A percentile compares a stretch with the other conserved stretches of the same genome.
Evolutionary conservation across 345 rosid species (phyloP).

Genomic region (Firmiana major): DNA sequence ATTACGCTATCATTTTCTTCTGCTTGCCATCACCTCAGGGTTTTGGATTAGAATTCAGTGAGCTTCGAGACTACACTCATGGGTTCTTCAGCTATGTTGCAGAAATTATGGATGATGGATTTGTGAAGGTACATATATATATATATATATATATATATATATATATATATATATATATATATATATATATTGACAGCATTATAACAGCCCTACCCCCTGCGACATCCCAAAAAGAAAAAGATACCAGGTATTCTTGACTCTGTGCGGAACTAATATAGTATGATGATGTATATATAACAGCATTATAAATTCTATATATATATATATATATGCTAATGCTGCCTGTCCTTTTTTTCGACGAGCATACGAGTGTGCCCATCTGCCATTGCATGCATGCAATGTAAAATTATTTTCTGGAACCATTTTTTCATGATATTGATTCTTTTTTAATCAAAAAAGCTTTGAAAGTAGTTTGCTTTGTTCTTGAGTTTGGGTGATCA

Average conservation of each 20-base stretch:
- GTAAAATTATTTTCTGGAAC: background rate
- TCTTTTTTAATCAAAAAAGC: background rate
- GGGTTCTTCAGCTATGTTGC: conserved; percentile 98
- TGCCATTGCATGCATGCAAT: background rate
- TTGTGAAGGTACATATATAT: conserved; percentile 90
- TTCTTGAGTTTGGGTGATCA: background rate
- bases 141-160: too few species aligned
- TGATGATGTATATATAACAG: too few species aligned
- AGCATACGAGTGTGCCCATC: background rate
- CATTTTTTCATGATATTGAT: background rate
- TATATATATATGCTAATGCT: too few species aligned
- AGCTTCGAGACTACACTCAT: conserved; percentile 95
- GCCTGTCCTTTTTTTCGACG: background rate
- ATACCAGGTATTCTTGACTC: too few species aligned
- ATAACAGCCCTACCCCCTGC: too few species aligned
- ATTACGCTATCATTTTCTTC: conserved; percentile 25
- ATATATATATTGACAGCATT: too few species aligned
- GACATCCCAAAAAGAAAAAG: too few species aligned
- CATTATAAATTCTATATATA: too few species aligned
- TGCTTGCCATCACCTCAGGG: conserved; percentile 50
- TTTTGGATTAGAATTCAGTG: conserved; percentile 86
- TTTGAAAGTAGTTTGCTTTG: background rate
- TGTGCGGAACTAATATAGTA: too few species aligned
- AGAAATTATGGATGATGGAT: conserved; percentile 85
- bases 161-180: too few species aligned